These are phyloP conservation scores for Phytophthora hybrid DNA, from an alignment of 352 stramenopile genomes.

Conservation along the genomic window DNA sequence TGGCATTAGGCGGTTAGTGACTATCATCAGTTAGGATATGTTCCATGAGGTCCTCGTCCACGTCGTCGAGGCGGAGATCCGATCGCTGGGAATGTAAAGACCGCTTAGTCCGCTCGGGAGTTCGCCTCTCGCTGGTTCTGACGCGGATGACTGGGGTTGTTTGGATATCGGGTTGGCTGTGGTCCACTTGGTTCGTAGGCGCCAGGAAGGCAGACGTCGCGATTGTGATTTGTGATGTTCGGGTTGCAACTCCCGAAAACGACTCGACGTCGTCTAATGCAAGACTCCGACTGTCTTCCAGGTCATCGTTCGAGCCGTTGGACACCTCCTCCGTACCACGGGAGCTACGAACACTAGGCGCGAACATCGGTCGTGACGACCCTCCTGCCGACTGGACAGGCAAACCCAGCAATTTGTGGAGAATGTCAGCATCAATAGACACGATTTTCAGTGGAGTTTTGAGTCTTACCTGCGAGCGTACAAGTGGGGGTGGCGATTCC, in stretches of 20 bases:
- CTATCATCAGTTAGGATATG: constrained; percentile 52
- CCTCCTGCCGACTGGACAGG: constrained; percentile 13
- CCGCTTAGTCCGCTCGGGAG: constrained; percentile 16
- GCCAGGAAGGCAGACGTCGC: constrained; percentile 15
- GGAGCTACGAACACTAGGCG: constrained; percentile 17
- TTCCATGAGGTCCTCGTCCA: constrained; percentile 76
- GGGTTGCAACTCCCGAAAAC: constrained; percentile 10
- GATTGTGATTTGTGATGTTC: constrained; percentile 22
- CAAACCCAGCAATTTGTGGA: neutral
- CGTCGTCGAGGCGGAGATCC: constrained; percentile 62
- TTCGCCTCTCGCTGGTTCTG: constrained; percentile 31
- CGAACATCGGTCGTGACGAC: neutral
- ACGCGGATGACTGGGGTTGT: constrained; percentile 28
- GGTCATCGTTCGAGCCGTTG: constrained; percentile 3
- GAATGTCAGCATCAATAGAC: neutral
- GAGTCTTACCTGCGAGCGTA: constrained; percentile 22
- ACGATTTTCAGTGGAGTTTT: neutral
- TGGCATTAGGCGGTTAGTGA: constrained; percentile 8
- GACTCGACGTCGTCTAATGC: constrained; percentile 22
- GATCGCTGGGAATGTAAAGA: constrained; percentile 18
- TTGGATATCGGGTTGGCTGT: constrained; percentile 17
- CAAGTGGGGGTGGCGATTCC: neutral
- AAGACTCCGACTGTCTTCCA: constrained; percentile 18
- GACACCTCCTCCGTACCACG: constrained; percentile 11
- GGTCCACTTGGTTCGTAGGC: constrained; percentile 23